Base-by-base conservation (phyloP, 805 yeast genomes). In the Candida maltosa region DNA sequence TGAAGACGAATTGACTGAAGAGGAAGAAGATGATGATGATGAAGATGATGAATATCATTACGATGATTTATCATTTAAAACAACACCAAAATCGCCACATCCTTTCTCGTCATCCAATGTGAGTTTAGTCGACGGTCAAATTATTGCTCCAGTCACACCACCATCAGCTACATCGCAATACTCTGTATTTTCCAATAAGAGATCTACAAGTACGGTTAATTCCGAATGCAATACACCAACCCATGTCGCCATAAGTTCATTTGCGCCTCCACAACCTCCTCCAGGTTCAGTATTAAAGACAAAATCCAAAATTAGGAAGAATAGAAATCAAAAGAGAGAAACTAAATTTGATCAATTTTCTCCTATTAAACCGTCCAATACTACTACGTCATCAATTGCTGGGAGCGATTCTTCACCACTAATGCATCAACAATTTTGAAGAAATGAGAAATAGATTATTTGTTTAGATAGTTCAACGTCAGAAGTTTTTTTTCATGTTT, bases 111-210 rank as follows among this genome's bases (percentile, higher is more conserved):
- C 40, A 12, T 26, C 36, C 9, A 17, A 29, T 10, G 25, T 37
- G 10, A 37, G 32, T 33, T 32, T 37, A 16, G 23, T 33, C 10
- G 32, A 19, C 16, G 11, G 16, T 11, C 32, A 30, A 6, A 22
- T 25, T 10, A 2, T 31, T 4, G 39, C 42, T 21, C 69, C 69
- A 12, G 45, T 53, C 12, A 64, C 70, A 2, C 70, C 70, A n/a
- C 70, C 70, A 19, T 58, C 62, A 35, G 70, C 70, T n/a, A 56
- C 62, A 10, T 61, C 69, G 11, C 69, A 60, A 43, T 52, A 60
- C 32, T 60, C 65, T 21, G 56, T 64, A 7, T 64, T 64, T 36
- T 64, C 69, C 9, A 48, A 51, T 34, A 49, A 48, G 37, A 45
- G 55, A 35, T 33, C 39, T 35, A 33, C 47, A 49, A 31, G 41